Conservation (phyloP, 768 basidiomycete species). For the Russula ochroleuca region DNA sequence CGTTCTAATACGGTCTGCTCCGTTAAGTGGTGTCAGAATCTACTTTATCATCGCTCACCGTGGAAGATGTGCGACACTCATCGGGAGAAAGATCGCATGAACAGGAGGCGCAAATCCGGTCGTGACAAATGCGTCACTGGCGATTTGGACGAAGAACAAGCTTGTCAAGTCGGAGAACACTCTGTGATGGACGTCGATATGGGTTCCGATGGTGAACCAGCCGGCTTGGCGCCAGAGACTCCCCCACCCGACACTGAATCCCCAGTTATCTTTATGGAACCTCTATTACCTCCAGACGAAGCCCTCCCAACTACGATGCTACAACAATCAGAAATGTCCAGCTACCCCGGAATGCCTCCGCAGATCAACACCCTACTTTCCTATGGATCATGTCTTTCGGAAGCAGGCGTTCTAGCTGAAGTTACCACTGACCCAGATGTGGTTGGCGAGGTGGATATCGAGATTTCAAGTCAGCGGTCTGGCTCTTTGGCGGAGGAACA, state of each 20-base stretch:
- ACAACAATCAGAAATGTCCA: slow-evolving; percentile 8
- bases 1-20: slow-evolving; percentile 40
- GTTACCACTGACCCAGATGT: neutral
- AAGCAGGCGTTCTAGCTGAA: neutral
- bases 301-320: neutral
- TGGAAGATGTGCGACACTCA: slow-evolving; percentile 51
- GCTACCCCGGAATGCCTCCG: slow-evolving; percentile 2
- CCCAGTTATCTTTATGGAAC: slow-evolving; percentile 23
- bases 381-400: slow-evolving; percentile 6
- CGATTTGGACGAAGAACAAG: slow-evolving; percentile 10
- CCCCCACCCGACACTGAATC: slow-evolving; percentile 2
- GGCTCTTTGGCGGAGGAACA: slow-evolving; percentile 4
- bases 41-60: slow-evolving; percentile 40
- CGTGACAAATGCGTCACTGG: slow-evolving; percentile 26
- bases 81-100: slow-evolving; percentile 37
- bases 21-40: slow-evolving; percentile 42
- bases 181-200: neutral
- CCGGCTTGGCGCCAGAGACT: neutral
- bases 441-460: neutral
- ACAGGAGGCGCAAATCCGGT: slow-evolving; percentile 33
- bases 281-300: slow-evolving; percentile 20
- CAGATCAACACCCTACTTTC: slow-evolving; percentile 10
- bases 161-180: slow-evolving; percentile 4
- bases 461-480: neutral
- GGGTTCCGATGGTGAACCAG: neutral